Evolutionary conservation across 768 basidiomycete species (phyloP).

Genomic region (Mycena floridula): DNA sequence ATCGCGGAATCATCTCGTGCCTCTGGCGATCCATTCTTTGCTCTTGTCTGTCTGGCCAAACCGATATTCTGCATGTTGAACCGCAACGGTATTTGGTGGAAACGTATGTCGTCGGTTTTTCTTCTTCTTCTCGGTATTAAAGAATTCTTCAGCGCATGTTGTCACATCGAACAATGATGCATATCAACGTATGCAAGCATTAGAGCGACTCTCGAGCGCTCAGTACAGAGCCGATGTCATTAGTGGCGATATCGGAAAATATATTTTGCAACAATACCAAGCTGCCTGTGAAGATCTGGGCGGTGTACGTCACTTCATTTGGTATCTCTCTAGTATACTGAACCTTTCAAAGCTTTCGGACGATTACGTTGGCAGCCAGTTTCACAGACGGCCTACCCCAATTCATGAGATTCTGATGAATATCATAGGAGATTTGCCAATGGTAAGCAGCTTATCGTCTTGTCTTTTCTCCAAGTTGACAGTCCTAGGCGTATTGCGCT

Average conservation of each 20-base stretch:
- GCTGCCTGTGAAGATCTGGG: no score
- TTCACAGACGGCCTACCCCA: not conserved
- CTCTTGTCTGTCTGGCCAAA: not conserved
- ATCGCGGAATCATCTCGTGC: conserved; percentile 1
- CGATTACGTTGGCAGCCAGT: not conserved
- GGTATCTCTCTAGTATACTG: not conserved
- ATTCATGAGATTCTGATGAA: not conserved
- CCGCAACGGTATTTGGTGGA: not conserved
- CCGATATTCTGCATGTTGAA: not conserved
- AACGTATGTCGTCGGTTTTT: not conserved
- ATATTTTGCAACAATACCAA: conserved; percentile 3
- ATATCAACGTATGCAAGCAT: not conserved
- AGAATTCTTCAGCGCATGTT: not conserved
- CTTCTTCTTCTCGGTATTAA: not conserved
- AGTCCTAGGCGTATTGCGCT: conserved; percentile 1
- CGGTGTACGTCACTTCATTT: no score
- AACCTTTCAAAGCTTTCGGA: not conserved
- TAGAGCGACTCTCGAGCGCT: not conserved
- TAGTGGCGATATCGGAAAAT: conserved; percentile 1
- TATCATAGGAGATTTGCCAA: conserved; percentile 1
- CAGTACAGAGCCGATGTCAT: not conserved
- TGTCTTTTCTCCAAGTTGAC: not conserved
- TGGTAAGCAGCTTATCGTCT: not conserved
- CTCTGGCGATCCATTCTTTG: conserved; percentile 1
- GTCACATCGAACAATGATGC: not conserved